Evolutionary conservation across 495 filamentous ascomycete genomes (phyloP), one percentile per base, ranked within the genome.

Genomic region (Annulohypoxylon nitens): DNA sequence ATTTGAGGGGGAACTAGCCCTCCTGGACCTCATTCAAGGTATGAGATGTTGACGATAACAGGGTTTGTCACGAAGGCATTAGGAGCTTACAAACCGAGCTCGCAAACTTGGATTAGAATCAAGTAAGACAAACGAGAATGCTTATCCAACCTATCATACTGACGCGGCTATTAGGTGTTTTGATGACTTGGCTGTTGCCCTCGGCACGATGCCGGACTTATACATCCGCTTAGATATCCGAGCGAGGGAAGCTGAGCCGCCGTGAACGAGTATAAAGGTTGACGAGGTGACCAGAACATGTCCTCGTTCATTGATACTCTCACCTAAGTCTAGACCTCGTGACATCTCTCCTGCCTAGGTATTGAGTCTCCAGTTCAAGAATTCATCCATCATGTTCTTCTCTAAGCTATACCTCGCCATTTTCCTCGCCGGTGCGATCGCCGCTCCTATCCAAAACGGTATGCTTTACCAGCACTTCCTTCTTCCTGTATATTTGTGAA

Each of bases 371-470:
- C 7, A 30, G 16, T 11, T 5, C 26, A 48, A 0, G 14, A 4
- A 43, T 2, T 25, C 16, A n/a, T 7, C 10, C 53, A 59, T n/a
- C 41, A 70, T 70, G 67, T 60, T 62, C 5, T 70, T 58, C 39
- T 64, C 60, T 30, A 70, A 62, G 48, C 39, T 70, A 9, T 70
- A 64, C 61, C 14, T 70, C 41, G 67, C 53, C 11, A 16, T 50
- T 39, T 53, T 63, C 51, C n/a, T 70, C 39, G 51, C 67, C 20
- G 41, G 67, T 14, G 51, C 53, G 18, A 26, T 70, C 20, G 67
- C 67, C 20, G 41, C 33, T 6, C 67, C 67, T n/a, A 0, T 64
- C 30, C 34, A 37, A n/a, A 70, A 20, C 33, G 33, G 67, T 70
- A 70, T 30, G 67, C 25, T 25, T 34, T 48, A 5, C n/a, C n/a